Evolutionary conservation across 2,329 filamentous ascomycete genomes (phyloP), one percentile per base, ranked within the genome.

Genomic region (Fusarium torulosum): DNA sequence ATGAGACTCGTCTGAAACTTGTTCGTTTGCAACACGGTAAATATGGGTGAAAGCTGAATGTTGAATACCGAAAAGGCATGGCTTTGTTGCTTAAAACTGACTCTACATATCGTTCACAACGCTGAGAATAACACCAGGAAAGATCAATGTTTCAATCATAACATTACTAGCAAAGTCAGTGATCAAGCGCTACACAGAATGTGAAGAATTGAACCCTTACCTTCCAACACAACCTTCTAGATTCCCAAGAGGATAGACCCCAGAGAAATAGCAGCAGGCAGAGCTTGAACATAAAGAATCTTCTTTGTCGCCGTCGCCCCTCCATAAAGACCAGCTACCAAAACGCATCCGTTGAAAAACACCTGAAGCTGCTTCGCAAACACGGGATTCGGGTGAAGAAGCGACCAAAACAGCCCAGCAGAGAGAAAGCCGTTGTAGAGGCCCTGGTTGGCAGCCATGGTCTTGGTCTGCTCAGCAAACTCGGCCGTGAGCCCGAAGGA

Each of bases 351-450:
- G 21, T 82, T 74, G 75, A 85, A 85, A 70, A 85, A 85, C n/a
- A 83, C 62, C 40, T 77, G 75, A 47, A 85, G 75, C 74, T 85
- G 80, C 5, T 53, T 66, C 17, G 77, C 79, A 59, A 85, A 80
- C 37, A 74, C 79, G 8, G 75, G 53, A 7, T 78, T 76, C 1
- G 83, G 82, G 67, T 85, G 82, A 5, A 75, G n/a, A n/a, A 84
- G 63, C 4, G 80, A 78, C 83, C 83, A 85, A 25, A 75, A 59
- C 3, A 85, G 72, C 0, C 83, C 83, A 2, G 82, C 82, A 4
- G 82, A 80, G n/a, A 85, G 76, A 54, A 85, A 84, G 41, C 83
- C 83, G 69, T 85, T 85, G 75, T 85, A 85, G 7, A 85, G 76
- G 20, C 83, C 83, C 70, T 85, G 83, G 72, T 85, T 85, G 52